Percentiles rank a stretch among this genome's conserved stretches.
Conservation (phyloP, 2,329 filamentous ascomycete species). For the Xylaria polymorpha region DNA sequence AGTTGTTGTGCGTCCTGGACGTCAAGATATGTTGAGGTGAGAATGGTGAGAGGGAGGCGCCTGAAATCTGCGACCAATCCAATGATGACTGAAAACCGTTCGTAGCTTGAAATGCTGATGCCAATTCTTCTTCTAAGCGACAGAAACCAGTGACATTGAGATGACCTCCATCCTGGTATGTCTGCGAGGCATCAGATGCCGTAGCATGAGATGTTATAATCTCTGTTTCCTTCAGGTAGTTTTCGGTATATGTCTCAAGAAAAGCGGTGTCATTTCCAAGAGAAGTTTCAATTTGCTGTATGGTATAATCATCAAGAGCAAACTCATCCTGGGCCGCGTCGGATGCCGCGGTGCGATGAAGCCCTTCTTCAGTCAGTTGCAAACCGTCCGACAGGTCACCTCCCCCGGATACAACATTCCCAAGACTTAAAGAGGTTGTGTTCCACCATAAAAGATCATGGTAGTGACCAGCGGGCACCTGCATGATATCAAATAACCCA, state of each 20-base stretch:
- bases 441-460: neutral
- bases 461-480: neutral
- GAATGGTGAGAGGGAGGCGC: neutral
- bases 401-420: neutral
- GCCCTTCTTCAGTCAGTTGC: neutral
- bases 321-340: neutral
- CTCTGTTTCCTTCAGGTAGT: no score
- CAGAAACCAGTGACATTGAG: no score
- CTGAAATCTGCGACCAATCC: neutral
- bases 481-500: neutral
- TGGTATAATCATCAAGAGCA: neutral
- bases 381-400: neutral
- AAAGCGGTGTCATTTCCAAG: no score
- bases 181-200: no score
- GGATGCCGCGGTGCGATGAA: neutral
- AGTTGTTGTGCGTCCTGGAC: constrained; percentile 1
- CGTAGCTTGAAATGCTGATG: neutral
- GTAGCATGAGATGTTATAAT: no score
- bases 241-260: no score
- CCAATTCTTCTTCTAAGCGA: no score
- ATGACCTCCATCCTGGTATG: no score
- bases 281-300: neutral
- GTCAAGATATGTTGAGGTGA: constrained; percentile 6
- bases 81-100: neutral
- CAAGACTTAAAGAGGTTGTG: neutral